Base-by-base conservation (phyloP, 2,329 filamentous ascomycete genomes). In the Epichloe amarillans region DNA sequence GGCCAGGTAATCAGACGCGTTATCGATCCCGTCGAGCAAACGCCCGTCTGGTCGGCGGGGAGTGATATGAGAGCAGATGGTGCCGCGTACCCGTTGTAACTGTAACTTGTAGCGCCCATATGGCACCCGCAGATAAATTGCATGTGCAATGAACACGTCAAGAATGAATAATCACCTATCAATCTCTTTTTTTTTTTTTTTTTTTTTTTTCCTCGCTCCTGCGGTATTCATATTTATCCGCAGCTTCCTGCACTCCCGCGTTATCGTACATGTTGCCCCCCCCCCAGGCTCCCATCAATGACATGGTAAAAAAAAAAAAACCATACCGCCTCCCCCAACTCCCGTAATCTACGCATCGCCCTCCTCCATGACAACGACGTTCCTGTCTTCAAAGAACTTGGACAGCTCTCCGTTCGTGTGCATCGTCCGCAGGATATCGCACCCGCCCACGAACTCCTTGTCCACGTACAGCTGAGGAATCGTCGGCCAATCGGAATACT, bases 401-500 rank as follows among this genome's bases (percentile, higher is more conserved):
- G 89, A 88, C 61, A 98, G 72, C 59, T 94, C 89, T 30, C 93
- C 93, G 63, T 88, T 94, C 71, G 96, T 87, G 72, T 97, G 91
- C 93, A 98, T 97, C 2, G 84, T 86, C 66, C 97, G 84, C 60
- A 98, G 69, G 57, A 98, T 98, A 68, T 98, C 93, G 66, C 90
- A 96, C n/a, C 93, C 93, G 50, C 93, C 93, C 45, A 98, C 76
- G 65, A 98, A 98, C 66, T 98, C 91, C 72, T 91, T 91, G 56
- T 94, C 82, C 48, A 98, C 76, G 69, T 97, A 98, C 17, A 98
- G 77, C 69, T 98, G 93, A 6, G 93, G 93, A 65, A 98, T 97
- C 19, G 93, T 98, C 14, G 93, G 93, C 93, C 93, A 98, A 66
- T 97, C 93, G 2, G 90, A 95, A 75, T 93, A 98, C 71, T 98